phyloP scores from a whole-genome alignment of 2,329 filamentous ascomycete species.

The Fusarium proliferatum region DNA sequence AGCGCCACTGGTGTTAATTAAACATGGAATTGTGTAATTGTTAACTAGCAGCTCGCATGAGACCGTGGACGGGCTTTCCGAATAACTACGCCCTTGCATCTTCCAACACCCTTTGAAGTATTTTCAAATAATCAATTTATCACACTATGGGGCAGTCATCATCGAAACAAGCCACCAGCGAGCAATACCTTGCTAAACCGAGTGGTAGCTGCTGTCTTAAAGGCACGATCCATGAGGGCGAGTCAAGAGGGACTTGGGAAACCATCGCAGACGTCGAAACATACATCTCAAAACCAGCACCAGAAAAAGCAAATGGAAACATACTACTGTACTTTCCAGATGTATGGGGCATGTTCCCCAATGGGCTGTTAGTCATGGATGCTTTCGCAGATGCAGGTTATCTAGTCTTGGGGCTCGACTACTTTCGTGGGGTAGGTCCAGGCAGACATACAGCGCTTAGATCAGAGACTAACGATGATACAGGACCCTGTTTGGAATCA shows the following conservation, averaged over 20 bases:
- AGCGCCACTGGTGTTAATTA: background rate
- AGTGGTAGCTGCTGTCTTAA: slow-evolving; percentile 3
- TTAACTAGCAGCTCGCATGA: background rate
- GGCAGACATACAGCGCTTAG: background rate
- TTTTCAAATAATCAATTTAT: background rate
- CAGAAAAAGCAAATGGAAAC: background rate
- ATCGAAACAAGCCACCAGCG: background rate
- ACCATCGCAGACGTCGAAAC: background rate
- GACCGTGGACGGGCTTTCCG: background rate
- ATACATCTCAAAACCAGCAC: background rate
- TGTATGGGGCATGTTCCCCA: slow-evolving; percentile 14
- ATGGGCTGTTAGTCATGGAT: slow-evolving; percentile 8
- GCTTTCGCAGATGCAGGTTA: slow-evolving; percentile 7
- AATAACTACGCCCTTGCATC: no score
- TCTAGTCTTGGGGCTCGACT: slow-evolving; percentile 4
- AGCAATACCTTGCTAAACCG: background rate
- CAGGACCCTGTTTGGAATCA: slow-evolving; percentile 15
- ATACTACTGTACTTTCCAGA: slow-evolving; percentile 5
- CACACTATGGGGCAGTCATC: background rate
- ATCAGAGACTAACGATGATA: background rate
- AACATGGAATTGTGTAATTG: background rate
- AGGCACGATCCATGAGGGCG: background rate
- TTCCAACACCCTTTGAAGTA: background rate
- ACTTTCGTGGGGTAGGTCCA: background rate
- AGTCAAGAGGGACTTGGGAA: slow-evolving; percentile 2